Base-by-base conservation (phyloP, 2,329 filamentous ascomycete species). In the Epichloe elymi region DNA sequence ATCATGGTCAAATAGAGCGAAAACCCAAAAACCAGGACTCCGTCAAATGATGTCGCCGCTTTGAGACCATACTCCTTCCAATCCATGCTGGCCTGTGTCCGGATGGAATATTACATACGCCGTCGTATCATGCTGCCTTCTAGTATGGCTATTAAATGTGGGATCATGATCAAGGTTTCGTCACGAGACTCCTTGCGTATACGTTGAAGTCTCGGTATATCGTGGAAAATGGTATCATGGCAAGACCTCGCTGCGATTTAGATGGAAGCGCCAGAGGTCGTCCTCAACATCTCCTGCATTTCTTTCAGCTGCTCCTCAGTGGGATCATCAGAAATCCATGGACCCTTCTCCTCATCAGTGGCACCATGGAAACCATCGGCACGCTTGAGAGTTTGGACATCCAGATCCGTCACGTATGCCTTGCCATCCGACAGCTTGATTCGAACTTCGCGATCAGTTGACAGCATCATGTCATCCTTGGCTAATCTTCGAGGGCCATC, bases 391-490 rank as follows among this genome's bases (percentile, higher is more conserved):
- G 90, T 96, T 71, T 93, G 85, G 48, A 96, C 80, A 63, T 97
- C 93, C 43, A 98, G 75, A 63, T 97, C 93, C 6, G 91, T 97
- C 39, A 96, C 83, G 64, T 95, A 97, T 1, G 80, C 76, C 61
- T 85, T 82, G 62, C 80, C 80, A 62, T 88, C 85, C 23, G 79
- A 79, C 17, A 96, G 76, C 67, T 82, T 82, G 66, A 95, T 76
- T 62, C 91, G 88, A 38, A 97, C 88, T 70, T 98, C 93, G 62
- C 93, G 90, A 60, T 95, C 89, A 15, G 86, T 89, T 59, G 90
- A 88, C 47, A 98, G 82, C 89, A 96, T 95, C 88, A 97, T 93
- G 70, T 98, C 93, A 64, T 98, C 93, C 73, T 97, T 97, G 79
- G 87, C 93, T 47, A 98, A 76, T 41, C 91, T 83, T 49, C 90